A percentile compares a stretch with the other conserved stretches of the same genome.
These are phyloP conservation scores for Candida khao-thaluensis DNA, from an alignment of 805 yeast genomes.

Conservation along the genomic window DNA sequence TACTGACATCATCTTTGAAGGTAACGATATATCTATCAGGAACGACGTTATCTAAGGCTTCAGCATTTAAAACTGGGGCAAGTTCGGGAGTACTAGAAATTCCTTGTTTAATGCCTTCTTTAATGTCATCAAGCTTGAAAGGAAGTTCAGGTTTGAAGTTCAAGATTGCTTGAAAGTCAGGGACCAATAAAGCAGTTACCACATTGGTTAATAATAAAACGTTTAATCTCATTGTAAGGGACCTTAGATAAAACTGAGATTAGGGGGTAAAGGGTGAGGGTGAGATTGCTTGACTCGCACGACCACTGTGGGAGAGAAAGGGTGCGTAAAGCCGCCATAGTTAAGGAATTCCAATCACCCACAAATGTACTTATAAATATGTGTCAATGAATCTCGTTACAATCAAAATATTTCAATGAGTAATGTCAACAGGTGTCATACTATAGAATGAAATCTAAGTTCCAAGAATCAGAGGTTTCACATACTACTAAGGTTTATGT, in stretches of 20 bases:
- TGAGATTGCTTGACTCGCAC: not conserved
- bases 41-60: constrained; percentile 29
- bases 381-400: no score
- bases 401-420: no score
- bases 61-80: constrained; percentile 16
- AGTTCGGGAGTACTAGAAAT: not conserved
- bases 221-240: constrained; percentile 3
- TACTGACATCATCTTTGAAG: constrained; percentile 60
- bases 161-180: constrained; percentile 8
- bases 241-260: no score
- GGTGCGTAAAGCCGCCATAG: not conserved
- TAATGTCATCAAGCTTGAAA: not conserved
- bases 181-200: constrained; percentile 5
- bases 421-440: no score
- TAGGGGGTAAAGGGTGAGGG: not conserved
- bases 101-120: not conserved
- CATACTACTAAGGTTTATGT: constrained; percentile 34
- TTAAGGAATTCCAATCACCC: no score
- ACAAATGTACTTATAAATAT: no score
- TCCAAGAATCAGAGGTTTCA: constrained; percentile 35
- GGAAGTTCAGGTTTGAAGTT: constrained; percentile 3
- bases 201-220: constrained; percentile 6
- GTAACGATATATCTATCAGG: constrained; percentile 83
- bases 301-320: no score
- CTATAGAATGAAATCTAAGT: no score